Conservation (phyloP, 192 early-diverging fungal species). For the Coemansia sp. region DNA sequence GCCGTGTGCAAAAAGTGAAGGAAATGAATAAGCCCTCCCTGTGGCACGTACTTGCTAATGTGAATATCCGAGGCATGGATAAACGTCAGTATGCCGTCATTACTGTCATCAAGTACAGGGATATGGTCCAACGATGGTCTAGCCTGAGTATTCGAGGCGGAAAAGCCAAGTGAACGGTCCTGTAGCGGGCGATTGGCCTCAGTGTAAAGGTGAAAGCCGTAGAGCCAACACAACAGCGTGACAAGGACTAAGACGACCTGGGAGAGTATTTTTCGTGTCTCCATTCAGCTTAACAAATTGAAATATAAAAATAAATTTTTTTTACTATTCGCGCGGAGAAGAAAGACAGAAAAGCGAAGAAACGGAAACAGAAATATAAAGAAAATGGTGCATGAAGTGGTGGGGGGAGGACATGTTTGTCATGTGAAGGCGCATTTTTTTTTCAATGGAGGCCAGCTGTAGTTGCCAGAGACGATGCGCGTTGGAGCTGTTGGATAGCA, state of each 20-base stretch:
- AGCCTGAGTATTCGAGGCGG: neutral
- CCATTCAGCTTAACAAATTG: constrained; percentile 13
- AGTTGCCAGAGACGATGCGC: constrained; percentile 35
- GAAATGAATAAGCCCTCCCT: constrained; percentile 77
- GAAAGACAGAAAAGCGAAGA: constrained; percentile 4
- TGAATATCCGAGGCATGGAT: constrained; percentile 85
- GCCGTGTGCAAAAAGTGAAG: constrained; percentile 70
- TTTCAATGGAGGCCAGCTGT: neutral
- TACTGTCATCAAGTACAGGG: constrained; percentile 56
- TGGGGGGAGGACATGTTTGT: neutral
- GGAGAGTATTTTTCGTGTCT: constrained; percentile 17
- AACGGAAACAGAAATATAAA: neutral
- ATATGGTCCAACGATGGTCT: constrained; percentile 2
- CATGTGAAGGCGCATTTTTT: neutral
- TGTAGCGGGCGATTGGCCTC: constrained; percentile 36
- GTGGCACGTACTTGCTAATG: constrained; percentile 67
- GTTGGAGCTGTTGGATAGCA: constrained; percentile 52
- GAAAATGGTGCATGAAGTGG: constrained; percentile 1
- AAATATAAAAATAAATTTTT: constrained; percentile 9
- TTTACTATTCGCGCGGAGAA: neutral
- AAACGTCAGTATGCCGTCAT: constrained; percentile 68
- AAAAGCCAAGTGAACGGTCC: neutral
- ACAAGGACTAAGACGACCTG: constrained; percentile 24
- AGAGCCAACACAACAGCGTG: constrained; percentile 48
- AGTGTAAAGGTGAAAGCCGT: constrained; percentile 38